Conservation (phyloP, 2,329 filamentous ascomycete genomes). For the Dactylellina leptospora region DNA sequence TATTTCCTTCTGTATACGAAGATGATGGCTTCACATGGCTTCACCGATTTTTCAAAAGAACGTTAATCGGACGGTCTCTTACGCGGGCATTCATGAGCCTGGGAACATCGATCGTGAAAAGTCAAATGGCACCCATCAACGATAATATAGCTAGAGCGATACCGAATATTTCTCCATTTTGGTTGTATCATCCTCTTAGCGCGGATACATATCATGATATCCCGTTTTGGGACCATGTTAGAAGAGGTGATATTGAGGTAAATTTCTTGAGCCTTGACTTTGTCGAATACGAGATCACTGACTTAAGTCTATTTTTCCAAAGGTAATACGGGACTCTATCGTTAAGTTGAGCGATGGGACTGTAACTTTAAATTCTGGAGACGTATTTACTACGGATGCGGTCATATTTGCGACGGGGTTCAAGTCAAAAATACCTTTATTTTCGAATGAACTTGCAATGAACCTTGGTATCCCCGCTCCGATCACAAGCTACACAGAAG, state of each 20-base stretch:
- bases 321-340: constrained; percentile 30
- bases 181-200: constrained; percentile 5
- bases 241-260: constrained; percentile 22
- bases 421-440: constrained; percentile 8
- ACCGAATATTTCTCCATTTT: constrained; percentile 5
- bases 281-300: not conserved
- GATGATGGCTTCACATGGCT: constrained; percentile 19
- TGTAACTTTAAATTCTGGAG: constrained; percentile 8
- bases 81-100: not conserved
- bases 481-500: not conserved
- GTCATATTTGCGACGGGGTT: constrained; percentile 32
- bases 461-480: constrained; percentile 8
- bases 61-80: constrained; percentile 1
- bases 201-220: constrained; percentile 15
- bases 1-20: constrained; percentile 21
- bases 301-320: not conserved
- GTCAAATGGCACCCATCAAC: not conserved
- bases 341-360: not conserved
- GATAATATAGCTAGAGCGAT: constrained; percentile 10
- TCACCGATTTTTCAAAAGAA: constrained; percentile 29
- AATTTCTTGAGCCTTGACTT: not conserved
- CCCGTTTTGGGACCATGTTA: constrained; percentile 1
- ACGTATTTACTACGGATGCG: constrained; percentile 8
- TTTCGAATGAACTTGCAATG: constrained; percentile 16
- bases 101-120: not conserved